Percentiles rank a stretch among this genome's conserved stretches.
Conservation (phyloP, 345 rosid genomes). For the Citrus maxima region DNA sequence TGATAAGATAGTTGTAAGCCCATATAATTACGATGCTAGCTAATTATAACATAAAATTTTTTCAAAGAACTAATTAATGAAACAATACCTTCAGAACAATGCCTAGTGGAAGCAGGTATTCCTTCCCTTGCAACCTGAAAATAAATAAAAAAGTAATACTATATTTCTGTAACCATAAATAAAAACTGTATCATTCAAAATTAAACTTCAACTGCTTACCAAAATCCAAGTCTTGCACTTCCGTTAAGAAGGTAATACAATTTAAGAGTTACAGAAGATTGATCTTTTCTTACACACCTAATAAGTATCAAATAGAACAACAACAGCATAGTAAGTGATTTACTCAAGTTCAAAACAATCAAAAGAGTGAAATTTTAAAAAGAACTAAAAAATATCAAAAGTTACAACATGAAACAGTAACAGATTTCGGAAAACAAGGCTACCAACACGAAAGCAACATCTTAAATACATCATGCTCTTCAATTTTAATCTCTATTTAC, state of each 20-base stretch:
- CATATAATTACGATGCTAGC: neutral
- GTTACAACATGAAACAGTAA: neutral
- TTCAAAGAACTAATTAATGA: conserved; percentile 8
- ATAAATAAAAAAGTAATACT: conserved; percentile 3
- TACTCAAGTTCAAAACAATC: neutral
- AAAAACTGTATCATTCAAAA: neutral
- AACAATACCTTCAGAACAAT: conserved; percentile 74
- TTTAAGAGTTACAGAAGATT: conserved; percentile 73
- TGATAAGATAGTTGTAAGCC: neutral
- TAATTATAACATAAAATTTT: neutral
- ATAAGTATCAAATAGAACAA: conserved; percentile 11
- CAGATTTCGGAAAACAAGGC: neutral
- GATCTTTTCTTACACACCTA: conserved; percentile 91
- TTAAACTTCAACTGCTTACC: conserved; percentile 48
- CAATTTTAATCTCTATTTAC: neutral
- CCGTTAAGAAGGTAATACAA: conserved; percentile 89
- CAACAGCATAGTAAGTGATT: neutral
- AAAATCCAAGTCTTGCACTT: conserved; percentile 93
- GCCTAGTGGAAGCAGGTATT: conserved; percentile 87
- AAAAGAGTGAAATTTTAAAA: neutral
- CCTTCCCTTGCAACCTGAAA: conserved; percentile 82
- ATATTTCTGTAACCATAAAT: neutral
- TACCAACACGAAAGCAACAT: neutral
- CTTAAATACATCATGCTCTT: neutral
- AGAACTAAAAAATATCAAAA: neutral